Conservation (phyloP, 805 yeast species). For the Starmerella bacillaris region DNA sequence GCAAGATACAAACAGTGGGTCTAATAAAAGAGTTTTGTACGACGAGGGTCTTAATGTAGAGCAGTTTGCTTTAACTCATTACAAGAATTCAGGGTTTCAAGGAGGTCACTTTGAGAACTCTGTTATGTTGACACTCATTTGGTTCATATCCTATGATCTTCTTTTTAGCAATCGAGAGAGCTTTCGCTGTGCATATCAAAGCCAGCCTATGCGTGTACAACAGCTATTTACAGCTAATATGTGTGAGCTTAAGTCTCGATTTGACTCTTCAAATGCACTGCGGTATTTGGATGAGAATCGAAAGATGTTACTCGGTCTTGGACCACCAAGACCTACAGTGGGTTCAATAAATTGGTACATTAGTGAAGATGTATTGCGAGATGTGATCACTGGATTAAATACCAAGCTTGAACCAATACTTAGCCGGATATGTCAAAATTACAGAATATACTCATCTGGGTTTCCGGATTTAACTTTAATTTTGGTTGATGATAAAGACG, state of each 20-base stretch:
- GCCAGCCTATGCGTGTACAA: slow-evolving; percentile 20
- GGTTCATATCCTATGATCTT: slow-evolving; percentile 20
- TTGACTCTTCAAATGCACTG: slow-evolving; percentile 9
- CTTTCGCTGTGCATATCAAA: slow-evolving; percentile 23
- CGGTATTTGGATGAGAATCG: slow-evolving; percentile 3
- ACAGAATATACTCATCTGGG: slow-evolving; percentile 19
- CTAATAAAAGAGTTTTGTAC: slow-evolving; percentile 6
- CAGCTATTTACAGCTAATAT: slow-evolving; percentile 15
- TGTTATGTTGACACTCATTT: slow-evolving; percentile 19
- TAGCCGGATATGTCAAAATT: slow-evolving; percentile 12
- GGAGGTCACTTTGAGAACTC: slow-evolving; percentile 25
- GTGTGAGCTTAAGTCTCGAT: slow-evolving; percentile 16
- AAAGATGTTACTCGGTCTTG: neutral
- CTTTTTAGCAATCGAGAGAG: slow-evolving; percentile 18
- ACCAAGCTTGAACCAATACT: slow-evolving; percentile 4
- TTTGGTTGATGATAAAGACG: slow-evolving; percentile 7
- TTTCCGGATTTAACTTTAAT: slow-evolving; percentile 25
- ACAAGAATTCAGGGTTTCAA: slow-evolving; percentile 21
- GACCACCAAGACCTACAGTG: slow-evolving; percentile 16
- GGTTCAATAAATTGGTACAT: slow-evolving; percentile 22
- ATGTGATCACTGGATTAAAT: slow-evolving; percentile 10
- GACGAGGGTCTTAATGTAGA: slow-evolving; percentile 19
- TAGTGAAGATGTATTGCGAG: slow-evolving; percentile 4
- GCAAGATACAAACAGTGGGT: neutral
- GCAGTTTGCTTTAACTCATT: slow-evolving; percentile 21